Base-by-base conservation (phyloP, 2,329 filamentous ascomycete genomes). In the Pezicula radicicola region DNA sequence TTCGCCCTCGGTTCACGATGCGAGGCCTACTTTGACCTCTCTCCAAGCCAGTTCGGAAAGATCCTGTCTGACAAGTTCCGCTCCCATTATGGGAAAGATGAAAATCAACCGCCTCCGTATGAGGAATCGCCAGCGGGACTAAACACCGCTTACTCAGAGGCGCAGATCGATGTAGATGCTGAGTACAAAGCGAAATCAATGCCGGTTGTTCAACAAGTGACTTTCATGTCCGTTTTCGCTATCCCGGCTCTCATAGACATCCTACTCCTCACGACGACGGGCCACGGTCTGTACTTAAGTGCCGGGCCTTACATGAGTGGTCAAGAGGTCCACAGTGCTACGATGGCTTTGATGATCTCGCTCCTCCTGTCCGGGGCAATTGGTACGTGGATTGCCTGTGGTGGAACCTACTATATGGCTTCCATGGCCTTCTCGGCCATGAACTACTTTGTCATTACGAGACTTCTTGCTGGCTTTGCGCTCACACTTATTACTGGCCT, bases 1-100 rank as follows among this genome's bases (percentile, higher is more conserved):
- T 85, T 83, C 66, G 82, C 81, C 0, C 69, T 85, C 2, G 83
- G 83, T 1, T 85, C 82, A 3, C 78, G 81, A 49, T 86, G 83
- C 60, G 80, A 84, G 54, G 73, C 77, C 1, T 85, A 84, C 60
- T 83, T 85, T 52, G 81, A 81, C 53, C 74, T 85, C 46, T 61
- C 70, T 2, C 77, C 77, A 2, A 74, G 73, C 28, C 69, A 70
- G 5, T 68, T 80, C 33, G 77, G 77, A 47, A 72, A 72, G 50
- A 45, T 61, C 12, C 52, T 61, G 2, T 49, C 42, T 12, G 16
- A 55, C 12, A 57, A 72, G 28, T 58, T 73, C 8, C 68, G 68
- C 1, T 60, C 67, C 54, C 66, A 71, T 4, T 74, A 78, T 18
- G 68, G 73, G 43, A 75, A 76, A 51, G 69, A 65, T 6, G 62